phyloP scores from a whole-genome alignment of 2,329 filamentous ascomycete genomes.

The Raffaelea albimanens region DNA sequence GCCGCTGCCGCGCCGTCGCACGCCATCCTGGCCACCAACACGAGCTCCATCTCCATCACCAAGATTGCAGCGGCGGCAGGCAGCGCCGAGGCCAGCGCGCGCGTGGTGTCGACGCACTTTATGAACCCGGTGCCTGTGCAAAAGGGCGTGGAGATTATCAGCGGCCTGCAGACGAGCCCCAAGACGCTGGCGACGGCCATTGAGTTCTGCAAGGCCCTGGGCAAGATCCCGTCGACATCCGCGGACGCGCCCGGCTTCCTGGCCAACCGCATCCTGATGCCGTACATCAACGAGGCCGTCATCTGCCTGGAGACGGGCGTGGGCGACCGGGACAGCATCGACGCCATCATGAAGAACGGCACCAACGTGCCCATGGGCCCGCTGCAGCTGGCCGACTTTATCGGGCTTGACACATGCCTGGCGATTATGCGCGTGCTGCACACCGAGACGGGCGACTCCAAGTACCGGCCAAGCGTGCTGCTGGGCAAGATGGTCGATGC shows the following conservation, averaged over 20 bases:
- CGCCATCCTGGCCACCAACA: slow-evolving; percentile 92
- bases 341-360: slow-evolving; percentile 98
- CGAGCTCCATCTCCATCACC: slow-evolving; percentile 96
- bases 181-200: slow-evolving; percentile 75
- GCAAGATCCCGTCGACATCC: slow-evolving; percentile 80
- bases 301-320: slow-evolving; percentile 93
- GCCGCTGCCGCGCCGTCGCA: slow-evolving; percentile 75
- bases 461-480: slow-evolving; percentile 84
- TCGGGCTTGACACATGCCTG: slow-evolving; percentile 90
- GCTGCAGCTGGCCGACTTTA: slow-evolving; percentile 88
- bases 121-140: slow-evolving; percentile 98
- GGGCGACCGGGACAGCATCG: slow-evolving; percentile 82
- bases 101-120: slow-evolving; percentile 93
- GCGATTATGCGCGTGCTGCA: slow-evolving; percentile 96
- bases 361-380: slow-evolving; percentile 99
- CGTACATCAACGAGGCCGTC: slow-evolving; percentile 97
- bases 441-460: slow-evolving; percentile 84
- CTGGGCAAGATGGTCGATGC: slow-evolving; percentile 95
- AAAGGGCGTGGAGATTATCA: slow-evolving; percentile 96
- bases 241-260: slow-evolving; percentile 90
- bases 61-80: slow-evolving; percentile 85
- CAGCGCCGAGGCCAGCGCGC: slow-evolving; percentile 66
- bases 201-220: slow-evolving; percentile 82
- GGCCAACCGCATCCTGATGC: slow-evolving; percentile 95
- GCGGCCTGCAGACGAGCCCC: slow-evolving; percentile 80